These are phyloP conservation scores for Penicillium roqueforti DNA, from an alignment of 495 filamentous ascomycete genomes.

Conservation along the genomic window DNA sequence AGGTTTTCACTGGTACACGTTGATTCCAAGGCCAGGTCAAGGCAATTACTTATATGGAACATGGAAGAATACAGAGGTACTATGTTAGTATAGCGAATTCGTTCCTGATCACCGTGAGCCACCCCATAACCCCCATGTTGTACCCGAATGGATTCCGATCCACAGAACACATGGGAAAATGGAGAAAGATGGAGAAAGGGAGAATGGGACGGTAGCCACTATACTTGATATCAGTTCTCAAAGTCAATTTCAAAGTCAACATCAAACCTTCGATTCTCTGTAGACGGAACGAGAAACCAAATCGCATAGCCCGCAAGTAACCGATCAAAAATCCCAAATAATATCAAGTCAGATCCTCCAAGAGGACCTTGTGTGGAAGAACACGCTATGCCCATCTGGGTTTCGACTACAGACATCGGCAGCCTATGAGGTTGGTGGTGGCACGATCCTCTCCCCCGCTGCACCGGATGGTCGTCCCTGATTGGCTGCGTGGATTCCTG, in stretches of 20 bases:
- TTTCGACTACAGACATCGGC: constrained; percentile 9
- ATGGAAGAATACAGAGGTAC: background rate
- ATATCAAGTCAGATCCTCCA: constrained; percentile 9
- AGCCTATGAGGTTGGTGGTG: constrained; percentile 31
- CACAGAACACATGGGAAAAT: constrained; percentile 9
- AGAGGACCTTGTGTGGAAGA: constrained; percentile 16
- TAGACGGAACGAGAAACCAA: too few relatives aligned
- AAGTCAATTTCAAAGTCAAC: background rate
- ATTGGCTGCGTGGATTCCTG: constrained; percentile 22
- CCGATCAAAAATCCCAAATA: background rate
- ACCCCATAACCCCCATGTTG: background rate
- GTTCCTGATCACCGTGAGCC: background rate
- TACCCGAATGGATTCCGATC: background rate
- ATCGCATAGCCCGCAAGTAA: background rate
- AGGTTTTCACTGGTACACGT: constrained; percentile 1
- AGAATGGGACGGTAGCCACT: background rate
- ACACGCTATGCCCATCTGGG: constrained; percentile 2
- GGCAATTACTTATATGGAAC: background rate
- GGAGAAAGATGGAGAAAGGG: constrained; percentile 2
- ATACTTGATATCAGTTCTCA: background rate
- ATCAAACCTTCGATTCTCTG: too few relatives aligned
- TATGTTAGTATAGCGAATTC: too few relatives aligned
- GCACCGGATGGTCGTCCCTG: background rate
- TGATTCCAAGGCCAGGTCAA: background rate
- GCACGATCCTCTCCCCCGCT: constrained; percentile 20